A percentile compares a stretch with the other conserved stretches of the same genome.
These are phyloP conservation scores for Picea abies DNA, from an alignment of 83 land plant genomes.

Conservation along the genomic window DNA sequence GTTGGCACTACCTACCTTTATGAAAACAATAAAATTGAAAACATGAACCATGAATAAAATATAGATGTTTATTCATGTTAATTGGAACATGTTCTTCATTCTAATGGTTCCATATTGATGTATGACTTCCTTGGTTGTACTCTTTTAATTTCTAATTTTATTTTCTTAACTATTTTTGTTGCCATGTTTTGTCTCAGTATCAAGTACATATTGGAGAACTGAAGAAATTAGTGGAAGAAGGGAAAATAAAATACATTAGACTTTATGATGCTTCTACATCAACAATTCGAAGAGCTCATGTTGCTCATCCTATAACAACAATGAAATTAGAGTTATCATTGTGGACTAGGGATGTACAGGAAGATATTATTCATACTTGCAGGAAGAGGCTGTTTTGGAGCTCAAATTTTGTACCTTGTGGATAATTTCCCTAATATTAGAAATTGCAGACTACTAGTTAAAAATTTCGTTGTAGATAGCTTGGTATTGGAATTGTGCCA, in stretches of 20 bases:
- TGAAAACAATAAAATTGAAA: no score
- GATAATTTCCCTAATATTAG: no score
- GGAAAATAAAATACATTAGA: conserved; percentile 51
- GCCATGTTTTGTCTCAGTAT: not conserved
- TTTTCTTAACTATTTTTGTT: no score
- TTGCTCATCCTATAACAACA: conserved; percentile 58
- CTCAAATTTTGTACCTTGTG: not conserved
- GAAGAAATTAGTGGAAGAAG: conserved; percentile 52
- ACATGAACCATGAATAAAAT: no score
- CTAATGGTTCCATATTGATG: no score
- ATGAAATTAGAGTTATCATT: conserved; percentile 53
- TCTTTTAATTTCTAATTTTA: no score
- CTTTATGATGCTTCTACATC: conserved; percentile 51
- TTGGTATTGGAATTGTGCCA: conserved; percentile 79
- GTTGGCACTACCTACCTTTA: no score
- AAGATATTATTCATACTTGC: conserved; percentile 51
- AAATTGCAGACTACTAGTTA: not conserved
- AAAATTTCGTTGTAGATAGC: conserved; percentile 44
- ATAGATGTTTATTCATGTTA: no score
- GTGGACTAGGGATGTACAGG: conserved; percentile 48
- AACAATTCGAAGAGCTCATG: conserved; percentile 51
- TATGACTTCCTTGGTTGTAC: no score
- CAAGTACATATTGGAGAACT: conserved; percentile 11
- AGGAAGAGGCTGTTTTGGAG: conserved; percentile 16
- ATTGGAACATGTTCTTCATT: no score